Percentiles rank a stretch among this genome's conserved stretches.
Evolutionary conservation across 2,329 filamentous ascomycete species (phyloP).

Genomic region (Dothidotthia symphoricarpi): DNA sequence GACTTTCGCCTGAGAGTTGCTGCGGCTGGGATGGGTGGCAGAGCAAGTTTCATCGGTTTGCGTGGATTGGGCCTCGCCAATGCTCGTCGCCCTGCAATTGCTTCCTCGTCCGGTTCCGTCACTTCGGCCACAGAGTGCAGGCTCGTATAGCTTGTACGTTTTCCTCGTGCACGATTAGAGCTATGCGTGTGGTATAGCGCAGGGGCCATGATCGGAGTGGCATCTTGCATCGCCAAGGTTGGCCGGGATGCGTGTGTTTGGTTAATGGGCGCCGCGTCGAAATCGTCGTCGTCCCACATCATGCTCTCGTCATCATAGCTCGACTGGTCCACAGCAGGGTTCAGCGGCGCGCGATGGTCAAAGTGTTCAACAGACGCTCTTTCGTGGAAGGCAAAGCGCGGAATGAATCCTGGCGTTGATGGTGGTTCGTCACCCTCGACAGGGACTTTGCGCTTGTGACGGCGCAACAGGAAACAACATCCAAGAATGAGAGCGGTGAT

Average conservation of each 20-base stretch:
- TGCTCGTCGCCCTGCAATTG: slow-evolving; percentile 8
- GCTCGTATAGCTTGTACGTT: slow-evolving; percentile 32
- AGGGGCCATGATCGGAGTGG: slow-evolving; percentile 23
- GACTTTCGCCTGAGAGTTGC: slow-evolving; percentile 31
- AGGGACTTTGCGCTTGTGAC: slow-evolving; percentile 19
- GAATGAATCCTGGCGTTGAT: slow-evolving; percentile 39
- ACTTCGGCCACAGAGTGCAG: slow-evolving; percentile 36
- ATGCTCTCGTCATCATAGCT: slow-evolving; percentile 13
- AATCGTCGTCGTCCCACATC: slow-evolving; percentile 34
- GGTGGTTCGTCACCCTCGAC: slow-evolving; percentile 30
- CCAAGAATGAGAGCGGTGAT: slow-evolving; percentile 40
- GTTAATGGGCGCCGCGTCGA: slow-evolving; percentile 1
- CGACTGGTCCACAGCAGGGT: slow-evolving; percentile 13
- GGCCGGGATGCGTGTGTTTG: slow-evolving; percentile 8
- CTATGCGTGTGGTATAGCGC: slow-evolving; percentile 35
- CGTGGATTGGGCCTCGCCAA: slow-evolving; percentile 15
- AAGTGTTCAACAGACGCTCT: slow-evolving; percentile 16
- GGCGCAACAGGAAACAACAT: slow-evolving; percentile 30
- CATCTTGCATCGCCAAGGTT: slow-evolving; percentile 15
- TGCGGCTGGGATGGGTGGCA: slow-evolving; percentile 13
- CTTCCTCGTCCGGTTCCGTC: slow-evolving; percentile 28
- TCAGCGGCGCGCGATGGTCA: slow-evolving; percentile 25
- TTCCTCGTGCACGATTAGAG: slow-evolving; percentile 35
- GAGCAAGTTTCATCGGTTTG: slow-evolving; percentile 7
- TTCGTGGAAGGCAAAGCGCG: slow-evolving; percentile 37